phyloP scores from a whole-genome alignment of 441 rosid species.

The Populus hybrid region DNA sequence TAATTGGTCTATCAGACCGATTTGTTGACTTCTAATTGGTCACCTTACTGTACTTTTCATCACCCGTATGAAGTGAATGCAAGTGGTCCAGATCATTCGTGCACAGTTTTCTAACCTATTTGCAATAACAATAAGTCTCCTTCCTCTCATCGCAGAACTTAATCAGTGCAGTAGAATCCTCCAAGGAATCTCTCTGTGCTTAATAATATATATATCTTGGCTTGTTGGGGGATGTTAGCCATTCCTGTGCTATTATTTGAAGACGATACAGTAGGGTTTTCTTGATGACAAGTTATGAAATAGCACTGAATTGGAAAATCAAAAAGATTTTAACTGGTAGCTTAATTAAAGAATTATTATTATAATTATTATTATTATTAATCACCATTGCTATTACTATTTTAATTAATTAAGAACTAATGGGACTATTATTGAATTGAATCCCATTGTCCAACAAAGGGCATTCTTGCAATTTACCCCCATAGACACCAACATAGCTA shows the following conservation, averaged over 20 bases:
- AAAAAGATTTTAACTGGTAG: too few species aligned
- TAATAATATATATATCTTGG: neutral
- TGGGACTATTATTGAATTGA: neutral
- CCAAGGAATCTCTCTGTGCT: neutral
- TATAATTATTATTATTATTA: too few species aligned
- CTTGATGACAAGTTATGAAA: too few species aligned
- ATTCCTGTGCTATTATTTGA: too few species aligned
- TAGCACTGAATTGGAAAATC: too few species aligned
- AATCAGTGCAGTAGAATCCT: neutral
- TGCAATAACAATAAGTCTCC: neutral
- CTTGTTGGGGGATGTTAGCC: too few species aligned
- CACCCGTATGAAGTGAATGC: slow-evolving; percentile 13
- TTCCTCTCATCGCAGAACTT: neutral
- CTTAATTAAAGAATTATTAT: too few species aligned
- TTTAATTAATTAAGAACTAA: neutral
- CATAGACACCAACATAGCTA: neutral
- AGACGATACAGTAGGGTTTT: too few species aligned
- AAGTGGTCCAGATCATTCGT: slow-evolving; percentile 31
- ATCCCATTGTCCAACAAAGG: neutral
- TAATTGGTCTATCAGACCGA: slow-evolving; percentile 11
- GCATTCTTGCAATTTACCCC: neutral
- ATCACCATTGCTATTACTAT: neutral
- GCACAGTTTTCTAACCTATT: slow-evolving; percentile 22
- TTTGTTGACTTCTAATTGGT: slow-evolving; percentile 25
- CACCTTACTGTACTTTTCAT: slow-evolving; percentile 11